phyloP scores from a whole-genome alignment of 1,284 basidiomycete species.

The Puccinia triticina region DNA sequence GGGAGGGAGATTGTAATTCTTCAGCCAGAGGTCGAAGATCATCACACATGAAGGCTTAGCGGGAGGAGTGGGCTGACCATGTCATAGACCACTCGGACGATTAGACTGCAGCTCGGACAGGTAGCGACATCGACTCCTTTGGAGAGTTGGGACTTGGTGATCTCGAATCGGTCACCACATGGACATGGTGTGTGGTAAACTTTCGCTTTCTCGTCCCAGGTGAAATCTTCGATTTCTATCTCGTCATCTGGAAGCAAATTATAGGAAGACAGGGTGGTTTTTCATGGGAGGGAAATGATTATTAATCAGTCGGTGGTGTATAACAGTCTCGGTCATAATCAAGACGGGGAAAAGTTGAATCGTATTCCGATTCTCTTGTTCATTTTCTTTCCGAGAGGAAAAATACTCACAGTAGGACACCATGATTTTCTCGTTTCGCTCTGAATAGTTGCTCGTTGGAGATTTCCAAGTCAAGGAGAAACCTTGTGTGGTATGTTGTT shows the following conservation, averaged over 20 bases:
- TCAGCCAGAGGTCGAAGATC: background rate
- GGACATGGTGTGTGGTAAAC: conserved; percentile 97
- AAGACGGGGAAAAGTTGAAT: no score
- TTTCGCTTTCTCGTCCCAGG: conserved; percentile 78
- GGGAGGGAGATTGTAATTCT: background rate
- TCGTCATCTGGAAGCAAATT: conserved; percentile 70
- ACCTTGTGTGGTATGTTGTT: no score
- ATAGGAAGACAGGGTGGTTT: no score
- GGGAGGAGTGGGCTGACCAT: conserved; percentile 69
- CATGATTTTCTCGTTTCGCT: conserved; percentile 8
- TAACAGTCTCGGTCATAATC: no score
- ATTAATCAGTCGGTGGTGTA: no score
- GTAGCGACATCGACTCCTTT: conserved; percentile 94
- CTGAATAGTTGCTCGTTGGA: background rate
- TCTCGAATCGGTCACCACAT: conserved; percentile 97
- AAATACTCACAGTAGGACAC: conserved; percentile 40
- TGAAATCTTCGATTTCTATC: conserved; percentile 94
- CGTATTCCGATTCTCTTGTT: no score
- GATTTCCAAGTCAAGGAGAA: background rate
- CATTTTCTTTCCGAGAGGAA: background rate
- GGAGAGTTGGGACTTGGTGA: conserved; percentile 80
- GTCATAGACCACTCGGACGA: conserved; percentile 92
- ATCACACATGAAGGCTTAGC: background rate
- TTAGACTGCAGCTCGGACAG: conserved; percentile 91
- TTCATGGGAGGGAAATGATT: conserved; percentile 53